Evolutionary conservation across 371 early-diverging fungal genomes (phyloP).

Genomic region (Mortierella sp.): DNA sequence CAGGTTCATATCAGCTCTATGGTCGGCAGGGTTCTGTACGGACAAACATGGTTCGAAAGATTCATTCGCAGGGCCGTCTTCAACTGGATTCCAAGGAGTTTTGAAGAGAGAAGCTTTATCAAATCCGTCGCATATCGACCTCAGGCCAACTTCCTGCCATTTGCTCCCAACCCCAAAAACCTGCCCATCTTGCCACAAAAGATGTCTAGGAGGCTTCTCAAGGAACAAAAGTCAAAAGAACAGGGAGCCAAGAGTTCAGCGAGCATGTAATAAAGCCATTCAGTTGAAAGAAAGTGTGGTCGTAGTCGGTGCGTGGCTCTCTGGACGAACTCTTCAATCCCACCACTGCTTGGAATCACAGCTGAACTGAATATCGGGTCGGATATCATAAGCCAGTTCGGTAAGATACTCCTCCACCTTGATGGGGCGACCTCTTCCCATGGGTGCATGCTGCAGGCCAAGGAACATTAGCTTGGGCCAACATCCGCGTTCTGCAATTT

Average conservation of each 20-base stretch:
- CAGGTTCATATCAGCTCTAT: constrained; percentile 16
- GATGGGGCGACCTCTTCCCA: neutral
- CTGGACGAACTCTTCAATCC: neutral
- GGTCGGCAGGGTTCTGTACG: constrained; percentile 16
- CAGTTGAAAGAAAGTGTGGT: too few species aligned
- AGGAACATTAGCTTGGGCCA: constrained; percentile 21
- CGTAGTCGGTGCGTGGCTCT: too few species aligned
- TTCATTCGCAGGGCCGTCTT: constrained; percentile 20
- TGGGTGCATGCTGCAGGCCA: neutral
- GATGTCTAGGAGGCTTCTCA: constrained; percentile 21
- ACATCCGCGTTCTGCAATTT: neutral
- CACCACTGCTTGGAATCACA: neutral
- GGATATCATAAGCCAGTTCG: constrained; percentile 3
- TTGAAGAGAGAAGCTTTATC: constrained; percentile 11
- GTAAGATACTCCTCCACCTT: constrained; percentile 6
- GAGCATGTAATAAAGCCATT: too few species aligned
- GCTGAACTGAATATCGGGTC: neutral
- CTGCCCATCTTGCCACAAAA: constrained; percentile 17
- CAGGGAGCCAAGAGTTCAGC: too few species aligned
- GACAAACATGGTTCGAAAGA: constrained; percentile 19
- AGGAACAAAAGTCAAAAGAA: constrained; percentile 12
- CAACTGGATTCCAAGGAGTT: constrained; percentile 24
- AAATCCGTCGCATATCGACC: constrained; percentile 23
- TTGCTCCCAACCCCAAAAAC: constrained; percentile 5
- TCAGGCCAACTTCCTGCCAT: constrained; percentile 26